Evolutionary conservation across 192 early-diverging fungal species (phyloP), one percentile per base, ranked within the genome.

Genomic region (Backusella tuberculispora): DNA sequence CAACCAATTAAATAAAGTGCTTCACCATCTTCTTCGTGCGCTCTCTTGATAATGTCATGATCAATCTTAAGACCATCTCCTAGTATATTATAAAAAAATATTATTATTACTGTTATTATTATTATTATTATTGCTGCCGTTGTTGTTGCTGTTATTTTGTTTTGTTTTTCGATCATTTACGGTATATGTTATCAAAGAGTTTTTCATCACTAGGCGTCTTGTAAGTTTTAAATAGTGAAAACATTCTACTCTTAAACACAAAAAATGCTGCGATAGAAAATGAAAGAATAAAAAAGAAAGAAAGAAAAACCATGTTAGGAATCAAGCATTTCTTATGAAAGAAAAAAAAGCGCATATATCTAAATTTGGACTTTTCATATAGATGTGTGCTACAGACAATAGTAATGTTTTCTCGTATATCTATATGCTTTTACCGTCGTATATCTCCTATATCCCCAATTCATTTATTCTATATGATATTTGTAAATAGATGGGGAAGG

Each of bases 291-390:
- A 26, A 60, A 60, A 24, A 60, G 12, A 24, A 60, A 60, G 21
- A 24, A 24, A 14, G 4, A 60, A 26, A 60, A 60, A 26, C 24
- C 19, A 21, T 56, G 24, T 21, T 8, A 24, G 9, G 15, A 50
- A 50, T 50, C 19, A 50, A 56, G 50, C 50, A 56, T 56, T 56
- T 56, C 50, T 56, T 56, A 56, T 24, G 50, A 24, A 60, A 56
- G 24, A 26, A 24, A 24, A 12, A 60, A 26, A 50, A 60, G 50
- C 50, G 24, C 19, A 10, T 56, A 45, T 56, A n/a, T 56, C 50
- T 21, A 56, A 56, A 56, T 56, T 56, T 56, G 50, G 50, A 24
- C 24, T 15, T 12, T 24, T 56, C n/a, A n/a, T 56, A 21, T 56
- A 19, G 0, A 21, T 56, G 17, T 56, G 50, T 56, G 50, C 53